A percentile compares a stretch with the other conserved stretches of the same genome.
These are phyloP conservation scores for Cordyceps fumosorosea DNA, from an alignment of 2,329 filamentous ascomycete species.

Conservation along the genomic window DNA sequence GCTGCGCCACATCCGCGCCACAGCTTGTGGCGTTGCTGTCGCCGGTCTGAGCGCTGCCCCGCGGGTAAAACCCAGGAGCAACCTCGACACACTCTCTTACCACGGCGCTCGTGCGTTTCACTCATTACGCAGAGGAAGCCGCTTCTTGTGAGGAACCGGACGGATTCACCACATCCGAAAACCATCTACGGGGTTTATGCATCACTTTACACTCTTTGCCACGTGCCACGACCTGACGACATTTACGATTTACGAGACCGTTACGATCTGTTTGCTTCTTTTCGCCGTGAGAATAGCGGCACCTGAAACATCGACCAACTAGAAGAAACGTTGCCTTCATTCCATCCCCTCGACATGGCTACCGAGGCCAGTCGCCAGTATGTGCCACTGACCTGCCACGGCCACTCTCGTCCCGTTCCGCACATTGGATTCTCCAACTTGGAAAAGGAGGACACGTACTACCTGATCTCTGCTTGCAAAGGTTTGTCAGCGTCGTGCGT, in stretches of 20 bases:
- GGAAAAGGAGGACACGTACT: constrained; percentile 78
- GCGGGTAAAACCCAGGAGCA: constrained; percentile 13
- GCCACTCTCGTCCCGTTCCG: constrained; percentile 85
- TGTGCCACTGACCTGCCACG: constrained; percentile 88
- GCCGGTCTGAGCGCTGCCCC: not conserved
- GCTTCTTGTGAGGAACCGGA: constrained; percentile 7
- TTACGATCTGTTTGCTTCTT: constrained; percentile 3
- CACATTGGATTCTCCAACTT: constrained; percentile 85
- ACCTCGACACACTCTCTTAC: constrained; percentile 10
- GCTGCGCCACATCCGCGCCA: constrained; percentile 1
- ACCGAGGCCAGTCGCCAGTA: constrained; percentile 47
- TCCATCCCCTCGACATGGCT: constrained; percentile 23
- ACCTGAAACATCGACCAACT: not conserved
- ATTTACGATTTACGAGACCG: constrained; percentile 6
- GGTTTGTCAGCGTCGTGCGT: constrained; percentile 38
- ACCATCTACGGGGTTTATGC: not conserved
- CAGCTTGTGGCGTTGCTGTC: constrained; percentile 1
- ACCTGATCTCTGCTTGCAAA: constrained; percentile 90
- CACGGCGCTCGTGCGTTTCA: constrained; percentile 10
- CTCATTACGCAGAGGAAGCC: constrained; percentile 12
- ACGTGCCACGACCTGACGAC: constrained; percentile 7
- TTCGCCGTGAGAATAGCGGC: not conserved
- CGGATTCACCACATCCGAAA: not conserved
- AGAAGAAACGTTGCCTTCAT: not conserved
- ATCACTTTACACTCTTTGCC: not conserved